Evolutionary conservation across 1,284 basidiomycete species (phyloP).

Genomic region (Sparassis latifolia): DNA sequence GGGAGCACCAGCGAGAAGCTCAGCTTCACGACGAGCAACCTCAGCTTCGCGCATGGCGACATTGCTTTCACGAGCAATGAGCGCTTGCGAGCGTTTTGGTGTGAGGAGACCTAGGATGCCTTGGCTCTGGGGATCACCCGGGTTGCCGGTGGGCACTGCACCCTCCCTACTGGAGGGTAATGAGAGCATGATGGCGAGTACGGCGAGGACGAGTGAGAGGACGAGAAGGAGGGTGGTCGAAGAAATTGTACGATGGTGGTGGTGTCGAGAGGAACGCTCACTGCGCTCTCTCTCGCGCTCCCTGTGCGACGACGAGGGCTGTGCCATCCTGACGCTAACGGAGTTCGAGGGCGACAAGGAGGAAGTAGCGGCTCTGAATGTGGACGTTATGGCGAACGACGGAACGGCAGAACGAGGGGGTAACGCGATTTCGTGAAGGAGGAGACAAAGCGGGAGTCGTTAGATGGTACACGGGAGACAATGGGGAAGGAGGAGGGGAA

Average conservation of each 20-base stretch:
- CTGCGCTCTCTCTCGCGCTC: slow-evolving; percentile 52
- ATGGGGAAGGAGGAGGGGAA: slow-evolving; percentile 15
- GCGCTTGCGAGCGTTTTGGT: slow-evolving; percentile 72
- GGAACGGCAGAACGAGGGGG: slow-evolving; percentile 11
- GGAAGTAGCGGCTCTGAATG: slow-evolving; percentile 48
- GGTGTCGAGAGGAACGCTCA: slow-evolving; percentile 51
- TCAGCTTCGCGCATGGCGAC: slow-evolving; percentile 77
- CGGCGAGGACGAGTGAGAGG: slow-evolving; percentile 74
- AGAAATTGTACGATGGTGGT: slow-evolving; percentile 78
- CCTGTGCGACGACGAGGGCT: slow-evolving; percentile 76
- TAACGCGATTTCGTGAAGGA: slow-evolving; percentile 15
- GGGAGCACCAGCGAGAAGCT: slow-evolving; percentile 70
- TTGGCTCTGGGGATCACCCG: slow-evolving; percentile 31
- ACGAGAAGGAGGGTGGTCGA: slow-evolving; percentile 82
- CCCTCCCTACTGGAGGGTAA: slow-evolving; percentile 46
- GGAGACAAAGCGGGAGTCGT: slow-evolving; percentile 12
- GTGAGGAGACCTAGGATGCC: slow-evolving; percentile 67
- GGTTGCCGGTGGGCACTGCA: slow-evolving; percentile 23
- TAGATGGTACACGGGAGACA: slow-evolving; percentile 11
- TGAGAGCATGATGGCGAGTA: slow-evolving; percentile 80
- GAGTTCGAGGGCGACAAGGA: slow-evolving; percentile 77
- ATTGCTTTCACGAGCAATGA: slow-evolving; percentile 67
- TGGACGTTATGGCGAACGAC: slow-evolving; percentile 52
- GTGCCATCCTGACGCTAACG: slow-evolving; percentile 72
- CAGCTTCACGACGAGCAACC: slow-evolving; percentile 78